phyloP scores from a whole-genome alignment of 2,329 filamentous ascomycete species.

The Penicillium sp. region DNA sequence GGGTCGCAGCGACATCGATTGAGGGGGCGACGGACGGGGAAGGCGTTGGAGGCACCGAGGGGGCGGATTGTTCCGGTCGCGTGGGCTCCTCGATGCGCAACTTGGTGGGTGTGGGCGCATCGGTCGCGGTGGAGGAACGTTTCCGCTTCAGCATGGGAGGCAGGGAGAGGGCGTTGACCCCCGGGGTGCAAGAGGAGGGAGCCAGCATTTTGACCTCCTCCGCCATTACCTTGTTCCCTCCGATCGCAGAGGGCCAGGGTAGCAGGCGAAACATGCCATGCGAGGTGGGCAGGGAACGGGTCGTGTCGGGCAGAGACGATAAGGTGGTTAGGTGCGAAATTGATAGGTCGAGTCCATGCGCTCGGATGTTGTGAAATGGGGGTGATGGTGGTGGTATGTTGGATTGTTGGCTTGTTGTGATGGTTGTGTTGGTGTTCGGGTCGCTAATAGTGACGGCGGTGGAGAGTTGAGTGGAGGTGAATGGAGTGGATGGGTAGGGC shows the following conservation, averaged over 20 bases:
- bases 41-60: conserved; percentile 5
- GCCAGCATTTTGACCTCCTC: conserved; percentile 50
- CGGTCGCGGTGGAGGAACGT: conserved; percentile 53
- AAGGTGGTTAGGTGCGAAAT: conserved; percentile 7
- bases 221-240: conserved; percentile 51
- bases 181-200: conserved; percentile 35
- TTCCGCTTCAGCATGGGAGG: conserved; percentile 63
- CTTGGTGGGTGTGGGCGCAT: conserved; percentile 36
- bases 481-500: conserved; percentile 5
- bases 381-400: neutral
- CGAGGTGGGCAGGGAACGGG: conserved; percentile 33
- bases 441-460: conserved; percentile 9
- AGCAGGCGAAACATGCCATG: conserved; percentile 56
- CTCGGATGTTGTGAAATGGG: neutral
- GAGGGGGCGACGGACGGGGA: conserved; percentile 12
- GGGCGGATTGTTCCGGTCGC: conserved; percentile 10
- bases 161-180: conserved; percentile 28
- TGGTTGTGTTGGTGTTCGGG: no score
- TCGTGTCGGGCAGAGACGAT: conserved; percentile 4
- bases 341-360: conserved; percentile 21
- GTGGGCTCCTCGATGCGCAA: conserved; percentile 34
- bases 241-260: conserved; percentile 50
- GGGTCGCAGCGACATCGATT: conserved; percentile 16
- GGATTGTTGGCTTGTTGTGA: neutral
- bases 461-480: conserved; percentile 5